phyloP scores from a whole-genome alignment of 164 flowering plant genomes.

The Stephania yunnanensis region DNA sequence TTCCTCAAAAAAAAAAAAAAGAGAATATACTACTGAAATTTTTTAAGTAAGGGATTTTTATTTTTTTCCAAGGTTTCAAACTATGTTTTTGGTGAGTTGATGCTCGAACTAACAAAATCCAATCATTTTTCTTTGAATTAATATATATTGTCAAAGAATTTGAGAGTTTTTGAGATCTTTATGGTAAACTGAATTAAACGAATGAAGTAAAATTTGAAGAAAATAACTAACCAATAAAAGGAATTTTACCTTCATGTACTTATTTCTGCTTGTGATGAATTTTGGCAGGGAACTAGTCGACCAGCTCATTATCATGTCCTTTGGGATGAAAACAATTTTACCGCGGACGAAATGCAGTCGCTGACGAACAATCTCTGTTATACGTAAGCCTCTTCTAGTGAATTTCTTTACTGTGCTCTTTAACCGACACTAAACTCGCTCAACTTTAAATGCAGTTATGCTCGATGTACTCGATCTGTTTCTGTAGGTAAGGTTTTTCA shows the following conservation, averaged over 20 bases:
- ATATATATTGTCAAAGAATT: not conserved
- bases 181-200: not conserved
- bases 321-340: slow-evolving; percentile 67
- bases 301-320: slow-evolving; percentile 82
- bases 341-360: slow-evolving; percentile 51
- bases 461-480: slow-evolving; percentile 21
- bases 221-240: too few species aligned
- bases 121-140: not conserved
- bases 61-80: not conserved
- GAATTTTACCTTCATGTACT: not conserved
- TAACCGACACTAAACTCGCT: not conserved
- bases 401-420: too few species aligned
- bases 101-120: not conserved
- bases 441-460: slow-evolving; percentile 11
- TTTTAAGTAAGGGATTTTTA: not conserved
- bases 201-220: too few species aligned
- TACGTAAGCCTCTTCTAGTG: slow-evolving; percentile 38
- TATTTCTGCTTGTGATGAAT: not conserved
- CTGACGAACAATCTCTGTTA: slow-evolving; percentile 70
- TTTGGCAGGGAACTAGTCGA: slow-evolving; percentile 65
- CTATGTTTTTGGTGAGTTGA: not conserved
- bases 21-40: not conserved
- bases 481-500: slow-evolving; percentile 14
- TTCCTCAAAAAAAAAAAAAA: too few species aligned
- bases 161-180: not conserved